A percentile compares a stretch with the other conserved stretches of the same genome.
Conservation (phyloP, 2,329 filamentous ascomycete species). For the Phoma sp. region DNA sequence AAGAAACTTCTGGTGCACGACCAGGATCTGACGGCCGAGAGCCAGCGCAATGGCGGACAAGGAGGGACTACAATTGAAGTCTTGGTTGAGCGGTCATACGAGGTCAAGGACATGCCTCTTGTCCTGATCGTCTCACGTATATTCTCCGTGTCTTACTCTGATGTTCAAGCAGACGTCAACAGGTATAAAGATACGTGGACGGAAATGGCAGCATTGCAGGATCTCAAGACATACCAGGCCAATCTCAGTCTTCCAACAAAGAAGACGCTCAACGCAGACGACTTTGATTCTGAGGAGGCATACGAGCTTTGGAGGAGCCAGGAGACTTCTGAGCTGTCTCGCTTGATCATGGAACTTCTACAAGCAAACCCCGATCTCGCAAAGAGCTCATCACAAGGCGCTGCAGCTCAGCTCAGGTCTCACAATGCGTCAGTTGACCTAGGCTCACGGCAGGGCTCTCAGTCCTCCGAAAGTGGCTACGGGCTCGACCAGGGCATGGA, state of each 20-base stretch:
- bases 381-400: slow-evolving; percentile 69
- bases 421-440: slow-evolving; percentile 50
- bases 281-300: slow-evolving; percentile 88
- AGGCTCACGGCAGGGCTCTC: slow-evolving; percentile 53
- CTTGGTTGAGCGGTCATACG: slow-evolving; percentile 80
- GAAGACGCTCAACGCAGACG: slow-evolving; percentile 77
- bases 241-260: slow-evolving; percentile 80
- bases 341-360: slow-evolving; percentile 91
- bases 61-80: slow-evolving; percentile 77
- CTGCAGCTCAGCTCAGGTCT: slow-evolving; percentile 63
- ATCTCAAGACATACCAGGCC: slow-evolving; percentile 92
- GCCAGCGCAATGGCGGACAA: slow-evolving; percentile 61
- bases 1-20: slow-evolving; percentile 94
- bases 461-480: slow-evolving; percentile 55
- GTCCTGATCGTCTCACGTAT: slow-evolving; percentile 86
- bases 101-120: slow-evolving; percentile 96
- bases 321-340: slow-evolving; percentile 85
- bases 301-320: slow-evolving; percentile 90
- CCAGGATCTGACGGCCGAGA: slow-evolving; percentile 77
- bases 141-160: slow-evolving; percentile 78
- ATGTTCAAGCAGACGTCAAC: slow-evolving; percentile 88
- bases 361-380: slow-evolving; percentile 84
- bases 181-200: slow-evolving; percentile 83
- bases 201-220: slow-evolving; percentile 85
- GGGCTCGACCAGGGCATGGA: slow-evolving; percentile 72